Percentiles rank a stretch among this genome's conserved stretches.
Evolutionary conservation across 2,329 filamentous ascomycete species (phyloP).

Genomic region (Trichoderma guizhouense): DNA sequence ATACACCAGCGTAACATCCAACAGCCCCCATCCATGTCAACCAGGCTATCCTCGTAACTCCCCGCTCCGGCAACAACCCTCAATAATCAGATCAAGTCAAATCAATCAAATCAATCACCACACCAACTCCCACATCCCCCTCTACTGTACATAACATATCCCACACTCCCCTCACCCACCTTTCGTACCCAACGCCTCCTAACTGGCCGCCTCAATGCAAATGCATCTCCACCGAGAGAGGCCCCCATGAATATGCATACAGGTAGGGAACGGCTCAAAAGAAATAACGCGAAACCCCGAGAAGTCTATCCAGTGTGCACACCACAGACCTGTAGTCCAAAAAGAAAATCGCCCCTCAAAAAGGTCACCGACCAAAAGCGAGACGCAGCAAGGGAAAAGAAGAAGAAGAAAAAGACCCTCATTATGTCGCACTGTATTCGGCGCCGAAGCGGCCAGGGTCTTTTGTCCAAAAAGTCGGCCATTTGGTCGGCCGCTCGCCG

Average conservation of each 20-base stretch:
- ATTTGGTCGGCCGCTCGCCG: not conserved
- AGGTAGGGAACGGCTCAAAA: not conserved
- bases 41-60: not conserved
- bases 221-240: not conserved
- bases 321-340: not conserved
- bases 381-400: not conserved
- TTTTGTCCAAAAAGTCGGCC: not conserved
- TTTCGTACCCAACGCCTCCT: not conserved
- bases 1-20: not conserved
- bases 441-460: conserved; percentile 9
- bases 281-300: not conserved
- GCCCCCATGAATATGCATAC: not conserved
- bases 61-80: not conserved
- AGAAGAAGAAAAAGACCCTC: not conserved
- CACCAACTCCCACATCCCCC: not conserved
- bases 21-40: not conserved
- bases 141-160: not conserved
- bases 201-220: not conserved
- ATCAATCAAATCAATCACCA: not conserved
- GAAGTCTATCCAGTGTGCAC: not conserved
- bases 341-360: not conserved
- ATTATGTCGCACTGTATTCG: conserved; percentile 13
- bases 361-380: not conserved
- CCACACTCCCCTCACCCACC: not conserved
- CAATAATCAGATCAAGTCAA: not conserved